Evolutionary conservation across 306 rosid genomes (phyloP), one percentile per base, ranked within the genome.

Genomic region (Parietaria judaica): DNA sequence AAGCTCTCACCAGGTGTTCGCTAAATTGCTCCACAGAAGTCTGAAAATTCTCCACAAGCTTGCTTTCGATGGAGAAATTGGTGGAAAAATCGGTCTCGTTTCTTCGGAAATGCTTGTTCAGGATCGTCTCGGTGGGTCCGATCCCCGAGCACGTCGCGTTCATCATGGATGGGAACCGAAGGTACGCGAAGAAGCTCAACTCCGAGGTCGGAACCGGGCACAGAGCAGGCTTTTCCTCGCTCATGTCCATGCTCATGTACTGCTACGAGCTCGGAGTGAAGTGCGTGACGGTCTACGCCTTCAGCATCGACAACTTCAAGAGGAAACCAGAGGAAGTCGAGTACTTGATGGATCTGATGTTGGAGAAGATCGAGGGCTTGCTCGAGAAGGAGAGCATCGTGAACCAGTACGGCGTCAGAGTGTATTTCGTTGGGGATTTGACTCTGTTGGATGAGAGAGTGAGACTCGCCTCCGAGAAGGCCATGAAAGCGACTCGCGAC

Each of bases 101-200:
- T 60, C 38, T 80, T 36, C 85, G 88, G 70, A 88, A 70, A 77
- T 82, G 83, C 64, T 11, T 84, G 15, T 82, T 82, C 66, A 57
- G 53, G 17, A 60, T 82, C 46, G 54, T 91, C 11, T 80, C 86
- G 5, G 79, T 66, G 3, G 96, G 98, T 56, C 83, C 88, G 8
- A 66, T 85, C 70, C 96, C 95, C 38, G 57, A 71, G 54, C 95
- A 91, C 79, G 70, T 91, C 58, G 78, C 96, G 61, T 88, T 91
- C 81, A 84, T 91, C 71, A 86, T 91, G 90, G 96, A 91, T 76
- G 98, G 96, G 13, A 91, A 91, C 76, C 71, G 90, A 64, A 83
- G 98, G 78, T 83, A 60, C 62, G 92, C 92, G 10, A 88, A 72
- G 74, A 82, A 72, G 75, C 69, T 63, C 44, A 75, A 70, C 76